A percentile compares a stretch with the other conserved stretches of the same genome.
Conservation (phyloP, 352 stramenopile species). For the Phytophthora nicotianae region DNA sequence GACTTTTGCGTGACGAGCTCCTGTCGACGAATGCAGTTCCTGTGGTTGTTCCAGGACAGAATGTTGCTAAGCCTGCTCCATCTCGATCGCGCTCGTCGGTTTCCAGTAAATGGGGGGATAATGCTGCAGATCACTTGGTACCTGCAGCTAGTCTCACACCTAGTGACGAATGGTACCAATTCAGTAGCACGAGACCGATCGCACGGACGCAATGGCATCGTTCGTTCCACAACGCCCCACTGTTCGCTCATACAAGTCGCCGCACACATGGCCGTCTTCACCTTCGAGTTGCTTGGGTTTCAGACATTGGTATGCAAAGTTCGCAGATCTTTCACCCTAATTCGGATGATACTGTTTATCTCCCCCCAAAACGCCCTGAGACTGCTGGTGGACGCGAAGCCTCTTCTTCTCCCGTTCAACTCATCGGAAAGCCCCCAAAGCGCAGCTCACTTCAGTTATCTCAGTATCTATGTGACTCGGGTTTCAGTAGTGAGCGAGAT, state of each 20-base stretch:
- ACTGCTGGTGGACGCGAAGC: slow-evolving; percentile 13
- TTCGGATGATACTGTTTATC: slow-evolving; percentile 12
- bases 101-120: slow-evolving; percentile 12
- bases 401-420: slow-evolving; percentile 18
- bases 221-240: slow-evolving; percentile 62
- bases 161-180: slow-evolving; percentile 78
- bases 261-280: slow-evolving; percentile 54
- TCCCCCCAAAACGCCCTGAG: slow-evolving; percentile 33
- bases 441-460: slow-evolving; percentile 14
- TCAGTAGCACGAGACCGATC: slow-evolving; percentile 57
- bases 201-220: slow-evolving; percentile 50
- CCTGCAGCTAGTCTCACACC: slow-evolving; percentile 51
- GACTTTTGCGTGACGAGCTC: slow-evolving; percentile 35
- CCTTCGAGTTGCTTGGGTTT: slow-evolving; percentile 50
- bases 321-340: neutral
- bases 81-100: slow-evolving; percentile 3
- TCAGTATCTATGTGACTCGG: slow-evolving; percentile 31
- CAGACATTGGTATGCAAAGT: neutral
- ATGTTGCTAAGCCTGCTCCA: slow-evolving; percentile 14
- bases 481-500: slow-evolving; percentile 64
- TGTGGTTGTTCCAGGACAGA: slow-evolving; percentile 55
- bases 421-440: slow-evolving; percentile 25
- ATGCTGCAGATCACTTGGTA: slow-evolving; percentile 19
- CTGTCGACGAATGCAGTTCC: slow-evolving; percentile 60
- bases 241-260: slow-evolving; percentile 47